Evolutionary conservation across 768 basidiomycete genomes (phyloP).

Genomic region (Boletus subcaerulescens): DNA sequence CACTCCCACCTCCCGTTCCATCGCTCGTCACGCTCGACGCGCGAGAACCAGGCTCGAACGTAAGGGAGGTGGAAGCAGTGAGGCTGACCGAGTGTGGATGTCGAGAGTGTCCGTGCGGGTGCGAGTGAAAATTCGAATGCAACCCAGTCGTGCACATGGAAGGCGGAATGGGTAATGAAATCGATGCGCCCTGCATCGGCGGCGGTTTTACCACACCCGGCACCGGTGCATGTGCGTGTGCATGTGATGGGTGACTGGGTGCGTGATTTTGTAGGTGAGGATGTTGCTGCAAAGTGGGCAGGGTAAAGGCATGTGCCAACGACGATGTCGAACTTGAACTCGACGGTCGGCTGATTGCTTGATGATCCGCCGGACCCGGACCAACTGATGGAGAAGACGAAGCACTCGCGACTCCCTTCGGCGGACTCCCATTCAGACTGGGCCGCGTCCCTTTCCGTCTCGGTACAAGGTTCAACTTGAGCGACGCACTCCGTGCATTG

Average conservation of each 20-base stretch:
- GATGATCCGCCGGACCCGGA: slow-evolving; percentile 14
- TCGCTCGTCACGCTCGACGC: slow-evolving; percentile 33
- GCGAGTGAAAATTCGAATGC: slow-evolving; percentile 5
- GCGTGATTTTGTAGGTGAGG: not conserved
- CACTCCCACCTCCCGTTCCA: slow-evolving; percentile 31
- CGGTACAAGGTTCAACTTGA: slow-evolving; percentile 54
- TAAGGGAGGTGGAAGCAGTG: slow-evolving; percentile 9
- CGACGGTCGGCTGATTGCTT: slow-evolving; percentile 35
- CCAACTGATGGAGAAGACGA: not conserved
- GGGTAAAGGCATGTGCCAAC: slow-evolving; percentile 41
- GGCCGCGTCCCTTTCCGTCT: slow-evolving; percentile 32
- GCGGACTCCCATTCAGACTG: slow-evolving; percentile 17
- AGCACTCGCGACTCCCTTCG: not conserved
- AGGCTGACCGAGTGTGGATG: slow-evolving; percentile 3
- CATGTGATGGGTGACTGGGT: slow-evolving; percentile 1
- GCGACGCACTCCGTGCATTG: slow-evolving; percentile 61
- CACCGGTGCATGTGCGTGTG: not conserved
- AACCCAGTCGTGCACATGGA: slow-evolving; percentile 15
- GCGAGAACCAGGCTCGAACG: slow-evolving; percentile 25
- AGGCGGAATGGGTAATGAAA: slow-evolving; percentile 35
- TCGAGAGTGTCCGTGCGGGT: not conserved
- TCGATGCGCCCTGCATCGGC: slow-evolving; percentile 27
- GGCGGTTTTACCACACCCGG: slow-evolving; percentile 20
- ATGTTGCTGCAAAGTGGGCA: slow-evolving; percentile 8
- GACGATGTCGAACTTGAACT: slow-evolving; percentile 39